phyloP scores from a whole-genome alignment of 768 basidiomycete genomes.

The Mycena sanguinolenta region DNA sequence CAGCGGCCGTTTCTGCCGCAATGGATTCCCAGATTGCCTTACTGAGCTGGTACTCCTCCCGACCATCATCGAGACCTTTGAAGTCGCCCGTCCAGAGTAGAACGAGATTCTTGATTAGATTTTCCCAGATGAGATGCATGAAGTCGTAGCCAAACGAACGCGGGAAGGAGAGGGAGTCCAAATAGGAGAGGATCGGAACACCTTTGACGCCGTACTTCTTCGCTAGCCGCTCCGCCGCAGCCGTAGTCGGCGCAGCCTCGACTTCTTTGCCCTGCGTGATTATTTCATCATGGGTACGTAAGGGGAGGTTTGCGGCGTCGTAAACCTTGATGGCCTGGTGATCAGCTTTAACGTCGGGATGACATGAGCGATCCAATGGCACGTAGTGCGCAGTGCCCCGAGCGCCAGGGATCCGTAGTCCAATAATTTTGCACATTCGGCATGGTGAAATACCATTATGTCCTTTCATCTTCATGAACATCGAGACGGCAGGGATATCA shows the following conservation, averaged over 20 bases:
- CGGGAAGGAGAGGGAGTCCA: conserved; percentile 55
- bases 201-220: conserved; percentile 53
- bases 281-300: conserved; percentile 48
- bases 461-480: conserved; percentile 37
- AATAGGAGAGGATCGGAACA: conserved; percentile 45
- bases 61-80: conserved; percentile 43
- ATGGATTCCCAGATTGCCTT: conserved; percentile 53
- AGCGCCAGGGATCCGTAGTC: conserved; percentile 35
- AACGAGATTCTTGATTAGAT: no score
- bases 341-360: conserved; percentile 34
- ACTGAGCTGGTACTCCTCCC: conserved; percentile 40
- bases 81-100: no score
- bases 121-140: no score
- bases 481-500: conserved; percentile 42
- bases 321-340: conserved; percentile 25
- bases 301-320: conserved; percentile 49
- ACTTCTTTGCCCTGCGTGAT: conserved; percentile 41
- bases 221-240: conserved; percentile 38
- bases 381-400: conserved; percentile 43
- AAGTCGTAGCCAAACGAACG: conserved; percentile 58
- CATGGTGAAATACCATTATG: conserved; percentile 52
- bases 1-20: conserved; percentile 40
- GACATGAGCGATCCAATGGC: conserved; percentile 40
- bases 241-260: conserved; percentile 38
- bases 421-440: conserved; percentile 45